Percentiles rank a stretch among this genome's conserved stretches.
Evolutionary conservation across 2,329 filamentous ascomycete species (phyloP).

Genomic region (Aspergillus aculeatinus): DNA sequence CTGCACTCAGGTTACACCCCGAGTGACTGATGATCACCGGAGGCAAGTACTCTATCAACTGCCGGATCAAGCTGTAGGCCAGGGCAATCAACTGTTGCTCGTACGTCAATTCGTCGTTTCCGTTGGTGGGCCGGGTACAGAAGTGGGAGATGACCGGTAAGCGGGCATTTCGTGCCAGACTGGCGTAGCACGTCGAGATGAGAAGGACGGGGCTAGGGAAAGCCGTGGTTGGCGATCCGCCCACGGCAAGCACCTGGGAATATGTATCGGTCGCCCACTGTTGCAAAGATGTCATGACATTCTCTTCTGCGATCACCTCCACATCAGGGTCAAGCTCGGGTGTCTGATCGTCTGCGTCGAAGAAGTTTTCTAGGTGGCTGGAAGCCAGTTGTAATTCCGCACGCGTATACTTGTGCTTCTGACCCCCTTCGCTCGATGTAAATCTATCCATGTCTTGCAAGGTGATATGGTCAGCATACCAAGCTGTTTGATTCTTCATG

Average conservation of each 20-base stretch:
- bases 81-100: conserved; percentile 38
- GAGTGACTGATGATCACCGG: conserved; percentile 38
- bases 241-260: conserved; percentile 36
- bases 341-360: conserved; percentile 37
- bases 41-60: conserved; percentile 38
- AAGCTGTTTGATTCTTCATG: conserved; percentile 8
- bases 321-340: conserved; percentile 28
- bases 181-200: conserved; percentile 37
- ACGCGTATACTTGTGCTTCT: conserved; percentile 35
- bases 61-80: conserved; percentile 40
- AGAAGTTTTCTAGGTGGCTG: conserved; percentile 37
- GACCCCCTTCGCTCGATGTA: conserved; percentile 26
- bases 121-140: conserved; percentile 29
- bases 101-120: conserved; percentile 24
- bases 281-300: conserved; percentile 29
- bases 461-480: conserved; percentile 16
- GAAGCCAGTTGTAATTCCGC: conserved; percentile 36
- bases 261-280: conserved; percentile 35
- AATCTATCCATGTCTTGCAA: conserved; percentile 28
- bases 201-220: conserved; percentile 30
- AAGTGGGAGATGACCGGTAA: conserved; percentile 40
- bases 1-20: conserved; percentile 34
- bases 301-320: conserved; percentile 28
- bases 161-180: conserved; percentile 29
- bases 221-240: conserved; percentile 27